These are phyloP conservation scores for Aspergillus aculeatinus DNA, from an alignment of 2,329 filamentous ascomycete species.

Conservation along the genomic window DNA sequence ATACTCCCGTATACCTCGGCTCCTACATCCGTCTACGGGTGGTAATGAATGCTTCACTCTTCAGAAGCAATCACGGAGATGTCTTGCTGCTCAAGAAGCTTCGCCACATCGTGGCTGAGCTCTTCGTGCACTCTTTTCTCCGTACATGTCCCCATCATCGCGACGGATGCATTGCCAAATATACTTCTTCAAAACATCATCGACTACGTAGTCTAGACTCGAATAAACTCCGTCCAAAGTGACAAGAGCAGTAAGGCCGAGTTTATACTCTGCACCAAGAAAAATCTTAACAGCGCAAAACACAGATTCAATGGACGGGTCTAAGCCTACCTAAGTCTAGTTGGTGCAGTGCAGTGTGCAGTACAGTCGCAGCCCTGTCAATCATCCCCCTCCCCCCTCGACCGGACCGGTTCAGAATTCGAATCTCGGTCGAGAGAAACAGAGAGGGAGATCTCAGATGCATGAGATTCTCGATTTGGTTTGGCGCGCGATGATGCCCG, in stretches of 20 bases:
- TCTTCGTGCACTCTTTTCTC: background rate
- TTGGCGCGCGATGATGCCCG: background rate
- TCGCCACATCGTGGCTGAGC: background rate
- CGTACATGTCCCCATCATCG: no score
- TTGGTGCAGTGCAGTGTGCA: background rate
- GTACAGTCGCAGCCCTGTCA: background rate
- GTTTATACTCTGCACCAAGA: background rate
- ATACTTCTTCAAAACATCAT: background rate
- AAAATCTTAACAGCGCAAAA: background rate
- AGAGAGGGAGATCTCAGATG: background rate
- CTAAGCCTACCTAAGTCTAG: no score
- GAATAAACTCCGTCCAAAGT: no score
- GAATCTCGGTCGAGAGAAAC: background rate
- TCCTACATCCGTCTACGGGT: background rate
- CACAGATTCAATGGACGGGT: no score
- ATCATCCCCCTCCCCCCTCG: background rate
- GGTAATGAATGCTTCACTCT: no score
- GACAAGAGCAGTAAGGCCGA: no score
- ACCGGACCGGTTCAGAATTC: background rate
- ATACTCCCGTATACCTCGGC: background rate
- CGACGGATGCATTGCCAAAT: background rate
- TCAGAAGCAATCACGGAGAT: background rate
- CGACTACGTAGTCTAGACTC: background rate
- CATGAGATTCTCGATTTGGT: background rate
- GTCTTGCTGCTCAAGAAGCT: background rate